Conservation (phyloP, 108 stramenopile genomes). For the Epithemia pelagica region DNA sequence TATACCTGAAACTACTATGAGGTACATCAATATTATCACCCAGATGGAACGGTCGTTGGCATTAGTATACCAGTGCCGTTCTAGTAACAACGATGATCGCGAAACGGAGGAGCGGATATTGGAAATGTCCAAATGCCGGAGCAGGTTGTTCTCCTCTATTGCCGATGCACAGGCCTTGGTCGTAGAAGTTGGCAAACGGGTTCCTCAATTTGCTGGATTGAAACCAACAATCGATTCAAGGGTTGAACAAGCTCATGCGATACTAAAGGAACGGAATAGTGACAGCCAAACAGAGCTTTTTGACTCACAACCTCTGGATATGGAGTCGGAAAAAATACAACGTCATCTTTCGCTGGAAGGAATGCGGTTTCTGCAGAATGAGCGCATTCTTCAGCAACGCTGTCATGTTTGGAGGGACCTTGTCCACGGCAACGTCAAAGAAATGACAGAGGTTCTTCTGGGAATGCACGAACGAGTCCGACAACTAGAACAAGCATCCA, state of each 20-base stretch:
- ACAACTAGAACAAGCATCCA: slow-evolving; percentile 9
- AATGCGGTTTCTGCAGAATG: background rate
- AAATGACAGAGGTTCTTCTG: background rate
- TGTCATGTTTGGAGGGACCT: background rate
- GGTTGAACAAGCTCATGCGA: background rate
- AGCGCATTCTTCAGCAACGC: background rate
- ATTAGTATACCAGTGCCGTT: slow-evolving; percentile 3
- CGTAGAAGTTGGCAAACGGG: slow-evolving; percentile 31
- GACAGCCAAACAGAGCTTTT: slow-evolving; percentile 11
- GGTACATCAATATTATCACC: background rate
- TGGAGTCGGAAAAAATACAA: slow-evolving; percentile 50
- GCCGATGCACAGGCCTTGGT: slow-evolving; percentile 24
- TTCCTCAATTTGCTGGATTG: slow-evolving; percentile 24
- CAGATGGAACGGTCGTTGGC: background rate
- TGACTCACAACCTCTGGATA: slow-evolving; percentile 52
- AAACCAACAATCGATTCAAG: slow-evolving; percentile 3
- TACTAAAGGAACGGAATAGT: background rate
- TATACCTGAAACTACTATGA: background rate
- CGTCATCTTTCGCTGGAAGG: slow-evolving; percentile 25
- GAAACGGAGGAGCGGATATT: background rate
- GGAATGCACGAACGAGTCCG: background rate
- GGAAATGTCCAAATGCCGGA: background rate
- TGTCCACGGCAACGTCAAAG: background rate
- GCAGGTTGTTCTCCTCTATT: slow-evolving; percentile 12
- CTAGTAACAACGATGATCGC: background rate